phyloP scores from a whole-genome alignment of 306 rosid species.

The Cajanus cajan region DNA sequence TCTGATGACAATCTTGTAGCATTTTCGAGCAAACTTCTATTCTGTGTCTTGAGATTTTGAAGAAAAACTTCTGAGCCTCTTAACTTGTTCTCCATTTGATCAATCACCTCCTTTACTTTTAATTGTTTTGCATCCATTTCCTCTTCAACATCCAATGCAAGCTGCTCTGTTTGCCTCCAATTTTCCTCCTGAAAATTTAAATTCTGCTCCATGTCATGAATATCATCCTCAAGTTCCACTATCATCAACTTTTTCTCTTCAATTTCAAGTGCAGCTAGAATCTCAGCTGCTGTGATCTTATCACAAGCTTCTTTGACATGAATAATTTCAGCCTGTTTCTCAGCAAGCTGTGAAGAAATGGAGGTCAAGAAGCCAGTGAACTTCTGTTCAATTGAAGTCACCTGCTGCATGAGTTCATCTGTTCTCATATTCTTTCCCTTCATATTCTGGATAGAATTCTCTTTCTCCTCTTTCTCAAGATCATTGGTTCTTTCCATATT shows the following conservation, averaged over 20 bases:
- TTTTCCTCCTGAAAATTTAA: conserved; percentile 51
- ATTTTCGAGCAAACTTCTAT: conserved; percentile 55
- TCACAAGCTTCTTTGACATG: conserved; percentile 59
- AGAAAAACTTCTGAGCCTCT: conserved; percentile 49
- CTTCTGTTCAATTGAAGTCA: conserved; percentile 49
- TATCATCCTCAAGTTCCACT: conserved; percentile 61
- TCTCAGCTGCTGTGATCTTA: conserved; percentile 52
- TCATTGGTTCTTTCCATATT: conserved; percentile 40
- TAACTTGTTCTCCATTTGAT: conserved; percentile 57
- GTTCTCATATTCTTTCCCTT: conserved; percentile 20
- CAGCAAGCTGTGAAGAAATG: conserved; percentile 54
- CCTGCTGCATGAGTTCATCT: conserved; percentile 43
- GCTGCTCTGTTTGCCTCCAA: conserved; percentile 41
- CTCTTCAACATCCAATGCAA: conserved; percentile 57
- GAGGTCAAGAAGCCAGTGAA: conserved; percentile 48
- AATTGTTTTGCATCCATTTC: conserved; percentile 49
- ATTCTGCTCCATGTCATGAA: conserved; percentile 48
- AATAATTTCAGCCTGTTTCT: conserved; percentile 60
- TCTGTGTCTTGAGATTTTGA: conserved; percentile 58
- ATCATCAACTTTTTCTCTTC: conserved; percentile 71
- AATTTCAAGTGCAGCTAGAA: conserved; percentile 54
- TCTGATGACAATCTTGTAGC: conserved; percentile 54
- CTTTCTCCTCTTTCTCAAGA: conserved; percentile 44
- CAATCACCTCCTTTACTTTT: conserved; percentile 41
- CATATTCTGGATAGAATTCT: conserved; percentile 5